phyloP scores from a whole-genome alignment of 2,329 filamentous ascomycete genomes.

The Teratosphaeria gauchensis region DNA sequence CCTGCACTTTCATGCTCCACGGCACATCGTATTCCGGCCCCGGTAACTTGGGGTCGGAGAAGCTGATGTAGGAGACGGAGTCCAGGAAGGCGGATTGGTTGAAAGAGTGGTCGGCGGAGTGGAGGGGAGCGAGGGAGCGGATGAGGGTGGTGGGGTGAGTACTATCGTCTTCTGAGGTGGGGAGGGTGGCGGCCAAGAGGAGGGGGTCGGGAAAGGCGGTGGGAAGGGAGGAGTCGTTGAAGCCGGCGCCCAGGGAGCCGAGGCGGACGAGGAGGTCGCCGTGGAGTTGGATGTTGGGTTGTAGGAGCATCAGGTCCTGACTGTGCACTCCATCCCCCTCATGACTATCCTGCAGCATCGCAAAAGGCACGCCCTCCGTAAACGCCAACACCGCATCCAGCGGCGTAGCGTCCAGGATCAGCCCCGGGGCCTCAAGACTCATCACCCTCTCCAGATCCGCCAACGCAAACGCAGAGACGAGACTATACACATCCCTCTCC shows the following conservation, averaged over 20 bases:
- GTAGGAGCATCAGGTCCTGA: conserved; percentile 25
- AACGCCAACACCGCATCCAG: conserved; percentile 32
- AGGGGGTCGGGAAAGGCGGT: conserved; percentile 16
- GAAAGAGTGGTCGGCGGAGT: conserved; percentile 26
- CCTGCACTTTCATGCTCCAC: conserved; percentile 29
- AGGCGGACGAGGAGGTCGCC: conserved; percentile 19
- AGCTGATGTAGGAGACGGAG: conserved; percentile 36
- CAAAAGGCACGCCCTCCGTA: conserved; percentile 20
- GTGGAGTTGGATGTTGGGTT: conserved; percentile 8
- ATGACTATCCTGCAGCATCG: conserved; percentile 19
- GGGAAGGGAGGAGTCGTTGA: not conserved
- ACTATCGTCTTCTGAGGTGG: not conserved
- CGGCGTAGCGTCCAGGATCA: conserved; percentile 37
- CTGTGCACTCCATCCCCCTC: conserved; percentile 20
- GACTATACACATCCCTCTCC: conserved; percentile 29
- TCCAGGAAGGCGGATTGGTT: conserved; percentile 36
- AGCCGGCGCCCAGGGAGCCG: not conserved
- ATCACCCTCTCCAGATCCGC: conserved; percentile 37
- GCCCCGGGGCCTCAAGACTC: conserved; percentile 35
- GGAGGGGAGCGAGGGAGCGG: conserved; percentile 22
- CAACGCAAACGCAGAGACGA: conserved; percentile 37
- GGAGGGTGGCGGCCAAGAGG: conserved; percentile 14
- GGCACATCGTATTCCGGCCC: conserved; percentile 44
- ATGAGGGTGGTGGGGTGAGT: conserved; percentile 16
- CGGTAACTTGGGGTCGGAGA: conserved; percentile 39